phyloP scores from a whole-genome alignment of 2,329 filamentous ascomycete genomes.

The Fusarium piperis region DNA sequence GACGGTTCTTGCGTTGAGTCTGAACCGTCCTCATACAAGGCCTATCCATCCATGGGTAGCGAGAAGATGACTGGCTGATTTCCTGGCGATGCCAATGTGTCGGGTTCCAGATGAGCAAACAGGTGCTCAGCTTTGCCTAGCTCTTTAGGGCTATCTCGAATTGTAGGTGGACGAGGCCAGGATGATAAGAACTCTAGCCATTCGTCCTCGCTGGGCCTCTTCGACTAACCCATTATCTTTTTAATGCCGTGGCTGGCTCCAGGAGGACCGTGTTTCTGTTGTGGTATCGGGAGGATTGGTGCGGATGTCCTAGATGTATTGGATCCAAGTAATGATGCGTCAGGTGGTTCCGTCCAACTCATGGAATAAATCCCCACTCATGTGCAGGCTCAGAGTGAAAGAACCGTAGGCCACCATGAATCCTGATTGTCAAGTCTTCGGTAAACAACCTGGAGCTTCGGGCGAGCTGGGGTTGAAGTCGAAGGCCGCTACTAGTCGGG shows the following conservation, averaged over 20 bases:
- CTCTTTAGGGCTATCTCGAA: conserved; percentile 56
- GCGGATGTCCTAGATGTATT: conserved; percentile 31
- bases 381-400: conserved; percentile 26
- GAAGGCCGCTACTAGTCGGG: neutral
- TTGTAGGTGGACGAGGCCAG: conserved; percentile 53
- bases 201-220: neutral
- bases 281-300: no score
- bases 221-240: conserved; percentile 50
- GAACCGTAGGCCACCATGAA: neutral
- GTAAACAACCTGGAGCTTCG: neutral
- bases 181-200: neutral
- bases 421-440: neutral
- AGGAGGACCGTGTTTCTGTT: no score
- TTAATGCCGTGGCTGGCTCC: conserved; percentile 59
- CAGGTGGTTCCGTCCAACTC: conserved; percentile 37
- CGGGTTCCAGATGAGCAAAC: conserved; percentile 50
- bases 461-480: neutral
- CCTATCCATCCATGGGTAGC: conserved; percentile 41
- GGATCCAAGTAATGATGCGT: conserved; percentile 38
- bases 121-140: conserved; percentile 54
- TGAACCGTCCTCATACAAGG: conserved; percentile 43
- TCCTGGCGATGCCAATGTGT: conserved; percentile 9
- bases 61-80: conserved; percentile 7
- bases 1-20: conserved; percentile 47
- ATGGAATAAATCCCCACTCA: conserved; percentile 42